Conservation (phyloP, 2,329 filamentous ascomycete species). For the Juglanconis oblonga region DNA sequence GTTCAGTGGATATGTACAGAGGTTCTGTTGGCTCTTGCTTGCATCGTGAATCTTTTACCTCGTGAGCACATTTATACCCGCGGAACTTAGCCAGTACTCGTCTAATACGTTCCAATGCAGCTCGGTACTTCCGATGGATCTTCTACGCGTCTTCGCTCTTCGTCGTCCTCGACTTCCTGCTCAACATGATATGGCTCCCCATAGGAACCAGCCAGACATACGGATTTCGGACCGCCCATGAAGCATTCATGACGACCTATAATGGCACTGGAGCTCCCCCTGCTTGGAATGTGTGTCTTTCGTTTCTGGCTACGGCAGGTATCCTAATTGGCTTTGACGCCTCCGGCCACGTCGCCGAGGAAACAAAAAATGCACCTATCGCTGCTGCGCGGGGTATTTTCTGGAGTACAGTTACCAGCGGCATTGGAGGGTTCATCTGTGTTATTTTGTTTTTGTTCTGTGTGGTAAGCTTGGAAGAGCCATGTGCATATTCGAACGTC, state of each 20-base stretch:
- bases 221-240: slow-evolving; percentile 56
- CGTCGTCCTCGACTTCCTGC: slow-evolving; percentile 55
- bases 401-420: slow-evolving; percentile 56
- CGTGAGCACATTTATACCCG: slow-evolving; percentile 35
- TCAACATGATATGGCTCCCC: slow-evolving; percentile 61
- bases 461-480: slow-evolving; percentile 33
- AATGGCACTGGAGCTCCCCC: slow-evolving; percentile 54
- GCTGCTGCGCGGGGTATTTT: slow-evolving; percentile 59
- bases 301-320: slow-evolving; percentile 58
- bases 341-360: slow-evolving; percentile 58
- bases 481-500: too few species aligned
- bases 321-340: slow-evolving; percentile 61
- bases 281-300: slow-evolving; percentile 63
- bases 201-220: slow-evolving; percentile 50
- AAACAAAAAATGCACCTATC: slow-evolving; percentile 55
- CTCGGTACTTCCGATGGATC: slow-evolving; percentile 44
- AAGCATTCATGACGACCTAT: slow-evolving; percentile 59
- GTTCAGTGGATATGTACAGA: slow-evolving; percentile 60
- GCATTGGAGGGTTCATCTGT: slow-evolving; percentile 50
- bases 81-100: neutral
- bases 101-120: slow-evolving; percentile 22
- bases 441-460: slow-evolving; percentile 61
- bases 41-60: slow-evolving; percentile 47
- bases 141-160: slow-evolving; percentile 48
- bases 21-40: slow-evolving; percentile 46